These are phyloP conservation scores for Trichosporon ovoides DNA, from an alignment of 1,284 basidiomycete species.

Conservation along the genomic window DNA sequence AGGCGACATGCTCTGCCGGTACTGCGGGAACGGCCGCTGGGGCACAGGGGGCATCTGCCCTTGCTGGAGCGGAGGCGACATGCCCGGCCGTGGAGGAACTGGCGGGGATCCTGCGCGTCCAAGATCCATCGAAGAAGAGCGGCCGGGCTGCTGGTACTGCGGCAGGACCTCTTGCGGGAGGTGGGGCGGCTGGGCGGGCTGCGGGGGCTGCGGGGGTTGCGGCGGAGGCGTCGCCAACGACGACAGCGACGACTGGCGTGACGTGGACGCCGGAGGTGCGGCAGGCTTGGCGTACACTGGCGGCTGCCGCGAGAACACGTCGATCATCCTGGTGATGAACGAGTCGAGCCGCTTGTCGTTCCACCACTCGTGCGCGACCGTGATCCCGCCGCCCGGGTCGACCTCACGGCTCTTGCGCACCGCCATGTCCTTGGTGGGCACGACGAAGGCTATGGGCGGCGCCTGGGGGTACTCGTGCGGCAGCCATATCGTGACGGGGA, in stretches of 20 bases:
- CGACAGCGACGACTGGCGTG: conserved; percentile 20
- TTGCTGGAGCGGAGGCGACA: conserved; percentile 2
- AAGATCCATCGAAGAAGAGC: background rate
- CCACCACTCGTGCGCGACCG: conserved; percentile 62
- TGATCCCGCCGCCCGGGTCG: conserved; percentile 60
- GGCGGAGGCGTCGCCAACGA: background rate
- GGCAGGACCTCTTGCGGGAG: background rate
- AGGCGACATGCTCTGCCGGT: background rate
- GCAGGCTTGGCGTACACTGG: conserved; percentile 83
- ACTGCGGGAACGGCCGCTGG: background rate
- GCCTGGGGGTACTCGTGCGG: conserved; percentile 70
- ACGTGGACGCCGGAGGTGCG: conserved; percentile 2
- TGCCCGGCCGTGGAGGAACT: background rate
- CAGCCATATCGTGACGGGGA: conserved; percentile 86
- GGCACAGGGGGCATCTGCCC: background rate
- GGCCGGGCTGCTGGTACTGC: background rate
- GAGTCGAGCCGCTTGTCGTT: conserved; percentile 56
- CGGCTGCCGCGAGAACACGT: conserved; percentile 75
- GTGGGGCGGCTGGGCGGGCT: background rate
- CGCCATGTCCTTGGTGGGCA: conserved; percentile 88
- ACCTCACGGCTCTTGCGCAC: conserved; percentile 70
- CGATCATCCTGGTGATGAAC: conserved; percentile 43
- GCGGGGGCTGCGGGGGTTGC: background rate
- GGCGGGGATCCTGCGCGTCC: background rate
- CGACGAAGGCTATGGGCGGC: conserved; percentile 87